Conservation (phyloP, 1,284 basidiomycete genomes). For the Papiliotrema laurentii region DNA sequence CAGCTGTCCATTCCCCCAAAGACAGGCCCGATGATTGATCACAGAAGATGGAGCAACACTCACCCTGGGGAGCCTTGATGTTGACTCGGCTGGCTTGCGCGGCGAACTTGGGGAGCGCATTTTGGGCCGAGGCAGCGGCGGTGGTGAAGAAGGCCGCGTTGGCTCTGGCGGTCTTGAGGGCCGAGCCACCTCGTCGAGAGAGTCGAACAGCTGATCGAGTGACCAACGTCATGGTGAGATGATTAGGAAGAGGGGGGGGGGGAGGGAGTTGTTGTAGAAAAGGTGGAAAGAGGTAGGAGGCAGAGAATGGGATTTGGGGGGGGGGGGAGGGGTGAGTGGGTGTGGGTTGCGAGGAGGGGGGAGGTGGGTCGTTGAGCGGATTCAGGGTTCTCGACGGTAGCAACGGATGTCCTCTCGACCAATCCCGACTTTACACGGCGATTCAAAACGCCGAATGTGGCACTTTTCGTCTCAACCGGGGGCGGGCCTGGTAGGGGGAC, state of each 20-base stretch:
- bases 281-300: constrained; percentile 6
- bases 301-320: constrained; percentile 2
- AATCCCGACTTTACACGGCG: background rate
- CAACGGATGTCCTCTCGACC: too few species aligned
- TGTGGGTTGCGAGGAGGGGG: background rate
- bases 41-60: constrained; percentile 12
- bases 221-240: constrained; percentile 45
- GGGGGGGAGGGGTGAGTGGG: constrained; percentile 1
- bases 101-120: constrained; percentile 34
- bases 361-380: background rate
- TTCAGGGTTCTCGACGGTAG: too few species aligned
- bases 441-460: constrained; percentile 3
- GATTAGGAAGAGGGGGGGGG: constrained; percentile 13
- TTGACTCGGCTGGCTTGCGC: constrained; percentile 24
- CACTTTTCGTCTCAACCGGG: too few species aligned
- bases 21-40: background rate
- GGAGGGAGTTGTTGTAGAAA: constrained; percentile 10
- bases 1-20: background rate
- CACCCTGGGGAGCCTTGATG: constrained; percentile 28
- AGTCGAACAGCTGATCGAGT: constrained; percentile 46
- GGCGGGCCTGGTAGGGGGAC: too few species aligned
- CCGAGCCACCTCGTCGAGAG: constrained; percentile 39
- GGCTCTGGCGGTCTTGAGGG: constrained; percentile 37
- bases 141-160: constrained; percentile 47
- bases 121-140: constrained; percentile 36